Base-by-base conservation (phyloP, 108 stramenopile species). In the Skeletonema potamos region DNA sequence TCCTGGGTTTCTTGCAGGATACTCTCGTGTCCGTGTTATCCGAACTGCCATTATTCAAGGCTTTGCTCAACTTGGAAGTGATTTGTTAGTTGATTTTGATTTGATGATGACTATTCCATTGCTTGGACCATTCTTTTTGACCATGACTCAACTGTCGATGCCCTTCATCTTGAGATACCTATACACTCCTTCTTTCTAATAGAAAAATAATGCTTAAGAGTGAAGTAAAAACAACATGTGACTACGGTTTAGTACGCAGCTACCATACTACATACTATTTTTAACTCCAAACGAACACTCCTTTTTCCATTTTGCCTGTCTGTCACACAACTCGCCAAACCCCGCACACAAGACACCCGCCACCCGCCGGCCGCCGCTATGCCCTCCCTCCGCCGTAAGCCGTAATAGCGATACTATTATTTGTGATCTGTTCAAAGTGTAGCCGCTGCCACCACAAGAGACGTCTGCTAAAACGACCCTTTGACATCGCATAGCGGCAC, bases 61-160 rank as follows among this genome's bases (percentile, higher is more conserved):
- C 3, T 85, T 94, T 76, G 95, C 95, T 27, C 95, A 96, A 65
- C 71, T 96, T 29, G 95, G 95, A 66, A 89, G 87, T 68, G 95
- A 96, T 74, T 76, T 96, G 37, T 74, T 96, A 62, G 95, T 96
- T 13, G 95, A 96, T 64, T 96, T 96, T 85, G 95, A 96, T 77
- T 76, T 89, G 76, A 93, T 96, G 92, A 96, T 96, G 95, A 96
- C 95, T 15, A 89, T 96, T 59, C 95, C 95, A 12, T 69, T 96
- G 27, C 74, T 96, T 27, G 95, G 95, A 17, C 95, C 95, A n/a
- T 96, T 96, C 82, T 96, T 96, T 74, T 81, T 96, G 65, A 87
- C 71, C 48, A 92, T 92, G 92, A 93, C 95, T 15, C 95, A 96
- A 73, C 73, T 96, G 24, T 88, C 89, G 41, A 96, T 96, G 95